Percentiles rank a stretch among this genome's conserved stretches.
phyloP scores from a whole-genome alignment of 805 yeast genomes.

The Kluyveromyces aestuarii region DNA sequence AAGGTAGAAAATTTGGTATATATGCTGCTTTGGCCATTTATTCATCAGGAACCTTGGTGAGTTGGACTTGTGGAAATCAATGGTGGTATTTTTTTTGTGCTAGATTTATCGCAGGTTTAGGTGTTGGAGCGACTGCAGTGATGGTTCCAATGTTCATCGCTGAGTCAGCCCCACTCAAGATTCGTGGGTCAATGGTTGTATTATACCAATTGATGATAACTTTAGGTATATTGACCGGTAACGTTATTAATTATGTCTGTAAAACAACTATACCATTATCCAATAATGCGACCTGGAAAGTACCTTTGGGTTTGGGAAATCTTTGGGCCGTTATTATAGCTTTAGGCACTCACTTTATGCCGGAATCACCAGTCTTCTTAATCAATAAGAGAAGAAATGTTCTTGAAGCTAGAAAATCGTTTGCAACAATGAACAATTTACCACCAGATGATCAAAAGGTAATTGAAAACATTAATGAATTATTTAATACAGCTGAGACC shows the following conservation, averaged over 20 bases:
- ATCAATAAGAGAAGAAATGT: constrained; percentile 37
- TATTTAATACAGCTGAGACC: constrained; percentile 45
- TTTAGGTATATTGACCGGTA: constrained; percentile 58
- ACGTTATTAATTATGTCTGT: constrained; percentile 52
- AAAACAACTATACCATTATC: constrained; percentile 20
- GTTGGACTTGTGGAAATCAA: constrained; percentile 39
- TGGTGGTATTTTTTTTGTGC: constrained; percentile 64
- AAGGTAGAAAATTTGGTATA: constrained; percentile 54
- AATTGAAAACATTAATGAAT: constrained; percentile 36
- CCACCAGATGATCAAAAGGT: constrained; percentile 38
- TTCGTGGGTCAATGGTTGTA: constrained; percentile 61
- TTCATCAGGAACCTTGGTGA: constrained; percentile 50
- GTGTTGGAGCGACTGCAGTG: constrained; percentile 67
- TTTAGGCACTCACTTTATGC: constrained; percentile 54
- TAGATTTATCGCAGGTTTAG: constrained; percentile 59
- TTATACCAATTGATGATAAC: constrained; percentile 58
- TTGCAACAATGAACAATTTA: constrained; percentile 45
- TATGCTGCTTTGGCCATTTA: constrained; percentile 46
- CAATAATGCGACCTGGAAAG: constrained; percentile 52
- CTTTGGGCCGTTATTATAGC: constrained; percentile 38
- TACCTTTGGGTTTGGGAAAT: constrained; percentile 46
- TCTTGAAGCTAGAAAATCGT: constrained; percentile 45
- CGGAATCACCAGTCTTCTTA: constrained; percentile 60
- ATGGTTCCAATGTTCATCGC: constrained; percentile 63
- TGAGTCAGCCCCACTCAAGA: constrained; percentile 55